phyloP scores from a whole-genome alignment of 257 asterid species.

The Linderniella brevidens region DNA sequence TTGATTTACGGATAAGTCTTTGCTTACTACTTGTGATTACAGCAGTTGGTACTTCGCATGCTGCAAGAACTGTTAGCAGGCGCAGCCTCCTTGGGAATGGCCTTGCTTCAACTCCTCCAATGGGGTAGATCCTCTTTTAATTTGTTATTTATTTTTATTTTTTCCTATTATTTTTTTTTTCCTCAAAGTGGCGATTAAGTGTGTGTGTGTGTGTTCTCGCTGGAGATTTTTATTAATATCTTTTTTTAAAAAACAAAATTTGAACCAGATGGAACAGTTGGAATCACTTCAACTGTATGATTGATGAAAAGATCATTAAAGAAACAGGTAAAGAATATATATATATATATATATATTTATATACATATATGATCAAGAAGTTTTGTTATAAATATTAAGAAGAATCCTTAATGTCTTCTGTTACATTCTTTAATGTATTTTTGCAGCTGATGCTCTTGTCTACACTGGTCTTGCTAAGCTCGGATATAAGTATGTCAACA shows the following conservation, averaged over 20 bases:
- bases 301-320: constrained; percentile 55
- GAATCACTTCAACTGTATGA: constrained; percentile 61
- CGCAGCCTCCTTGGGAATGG: no score
- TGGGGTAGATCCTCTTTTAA: not conserved
- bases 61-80: no score
- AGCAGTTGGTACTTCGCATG: no score
- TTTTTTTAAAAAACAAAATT: no score
- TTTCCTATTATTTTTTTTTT: no score
- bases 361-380: not conserved
- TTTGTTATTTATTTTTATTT: not conserved
- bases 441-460: constrained; percentile 78
- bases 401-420: not conserved
- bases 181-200: no score
- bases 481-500: constrained; percentile 70
- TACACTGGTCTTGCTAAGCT: constrained; percentile 75
- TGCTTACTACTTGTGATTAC: no score
- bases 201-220: no score
- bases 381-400: not conserved
- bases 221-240: no score
- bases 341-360: no score
- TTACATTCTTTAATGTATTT: constrained; percentile 2
- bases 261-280: constrained; percentile 78
- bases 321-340: constrained; percentile 60
- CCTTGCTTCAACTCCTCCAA: no score
- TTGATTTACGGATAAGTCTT: no score